phyloP scores from a whole-genome alignment of 371 early-diverging fungal species.

The Mucor irregularis region DNA sequence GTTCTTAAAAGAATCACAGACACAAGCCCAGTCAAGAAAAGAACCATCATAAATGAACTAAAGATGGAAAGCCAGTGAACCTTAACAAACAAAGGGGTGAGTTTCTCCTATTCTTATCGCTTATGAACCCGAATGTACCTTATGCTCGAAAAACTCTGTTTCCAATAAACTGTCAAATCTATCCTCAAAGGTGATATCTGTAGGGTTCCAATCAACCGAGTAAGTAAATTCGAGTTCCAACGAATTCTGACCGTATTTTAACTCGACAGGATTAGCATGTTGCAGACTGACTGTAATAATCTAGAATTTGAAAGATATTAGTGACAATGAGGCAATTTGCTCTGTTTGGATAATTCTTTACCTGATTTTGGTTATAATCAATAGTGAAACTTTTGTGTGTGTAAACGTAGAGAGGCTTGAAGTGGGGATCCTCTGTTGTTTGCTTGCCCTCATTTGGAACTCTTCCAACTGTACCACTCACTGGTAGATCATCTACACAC shows the following conservation, averaged over 20 bases:
- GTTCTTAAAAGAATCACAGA: conserved; percentile 71
- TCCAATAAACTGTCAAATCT: conserved; percentile 75
- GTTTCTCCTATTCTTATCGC: too few species aligned
- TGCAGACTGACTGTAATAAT: conserved; percentile 57
- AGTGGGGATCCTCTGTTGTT: conserved; percentile 29
- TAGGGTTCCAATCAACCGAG: conserved; percentile 66
- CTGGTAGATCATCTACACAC: conserved; percentile 57
- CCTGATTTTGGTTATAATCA: conserved; percentile 60
- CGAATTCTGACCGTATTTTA: conserved; percentile 23
- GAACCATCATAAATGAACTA: conserved; percentile 84
- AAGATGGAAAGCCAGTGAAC: conserved; percentile 88
- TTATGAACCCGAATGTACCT: conserved; percentile 40
- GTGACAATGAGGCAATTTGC: neutral
- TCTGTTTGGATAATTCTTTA: conserved; percentile 4
- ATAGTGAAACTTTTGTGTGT: conserved; percentile 66
- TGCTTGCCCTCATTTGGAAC: conserved; percentile 22
- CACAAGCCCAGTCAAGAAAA: conserved; percentile 79
- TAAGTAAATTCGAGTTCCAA: conserved; percentile 70
- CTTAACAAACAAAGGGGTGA: conserved; percentile 24
- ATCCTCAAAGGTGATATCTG: conserved; percentile 57
- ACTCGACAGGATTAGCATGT: conserved; percentile 37
- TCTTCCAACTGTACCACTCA: conserved; percentile 52
- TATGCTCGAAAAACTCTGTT: conserved; percentile 77
- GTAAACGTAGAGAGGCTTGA: conserved; percentile 44
- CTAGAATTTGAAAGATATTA: conserved; percentile 13